Percentiles rank a stretch among this genome's conserved stretches.
Evolutionary conservation across 805 yeast genomes (phyloP).

Genomic region (Candida saitoana): DNA sequence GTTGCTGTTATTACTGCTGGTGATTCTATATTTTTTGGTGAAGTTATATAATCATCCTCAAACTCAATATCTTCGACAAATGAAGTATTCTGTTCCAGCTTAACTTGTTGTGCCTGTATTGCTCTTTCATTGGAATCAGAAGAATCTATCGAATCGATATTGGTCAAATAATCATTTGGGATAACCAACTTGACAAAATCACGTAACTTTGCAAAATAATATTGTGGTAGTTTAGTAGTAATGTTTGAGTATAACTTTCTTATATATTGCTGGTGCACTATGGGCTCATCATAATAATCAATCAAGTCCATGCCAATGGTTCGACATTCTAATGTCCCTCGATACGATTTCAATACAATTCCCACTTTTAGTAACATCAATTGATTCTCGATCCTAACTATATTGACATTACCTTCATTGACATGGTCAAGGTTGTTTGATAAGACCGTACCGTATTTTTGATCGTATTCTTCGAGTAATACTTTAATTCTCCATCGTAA

Average conservation of each 20-base stretch:
- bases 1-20: too few relatives aligned
- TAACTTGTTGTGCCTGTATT: not conserved
- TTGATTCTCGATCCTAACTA: slow-evolving; percentile 3
- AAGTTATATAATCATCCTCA: slow-evolving; percentile 1
- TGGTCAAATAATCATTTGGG: not conserved
- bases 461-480: slow-evolving; percentile 3
- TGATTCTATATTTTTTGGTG: not conserved
- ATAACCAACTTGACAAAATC: not conserved
- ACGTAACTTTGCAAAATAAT: not conserved
- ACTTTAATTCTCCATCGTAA: slow-evolving; percentile 4
- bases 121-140: not conserved
- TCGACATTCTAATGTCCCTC: slow-evolving; percentile 3
- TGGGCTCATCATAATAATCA: slow-evolving; percentile 1
- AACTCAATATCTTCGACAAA: slow-evolving; percentile 5
- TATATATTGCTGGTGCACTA: not conserved
- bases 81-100: not conserved
- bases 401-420: slow-evolving; percentile 1
- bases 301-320: slow-evolving; percentile 4
- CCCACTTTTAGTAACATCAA: slow-evolving; percentile 4
- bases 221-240: not conserved
- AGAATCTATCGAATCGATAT: not conserved
- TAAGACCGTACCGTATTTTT: not conserved
- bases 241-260: not conserved
- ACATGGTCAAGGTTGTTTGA: not conserved
- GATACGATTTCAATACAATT: slow-evolving; percentile 2